Evolutionary conservation across 2,329 filamentous ascomycete species (phyloP), one percentile per base, ranked within the genome.

Genomic region (Penicillium decumbens): DNA sequence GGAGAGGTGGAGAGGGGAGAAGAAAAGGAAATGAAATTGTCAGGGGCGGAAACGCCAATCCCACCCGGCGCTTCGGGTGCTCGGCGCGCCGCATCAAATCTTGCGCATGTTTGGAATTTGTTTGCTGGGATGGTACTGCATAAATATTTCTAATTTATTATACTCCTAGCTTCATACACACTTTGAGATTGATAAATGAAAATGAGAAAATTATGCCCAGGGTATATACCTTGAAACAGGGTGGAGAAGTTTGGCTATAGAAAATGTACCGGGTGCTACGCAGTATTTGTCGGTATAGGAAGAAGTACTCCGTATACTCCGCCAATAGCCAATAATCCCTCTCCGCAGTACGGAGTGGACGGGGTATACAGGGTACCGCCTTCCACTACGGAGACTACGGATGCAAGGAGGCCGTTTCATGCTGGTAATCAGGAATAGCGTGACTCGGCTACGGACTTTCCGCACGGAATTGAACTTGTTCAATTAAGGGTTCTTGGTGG

Each of bases 31-130:
- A 52, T 25, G 33, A 37, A 37, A 37, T 51, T 52, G 47, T 61
- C 57, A 61, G 58, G 58, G 58, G 56, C 48, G 55, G 50, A 53
- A 58, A 49, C 40, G 43, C 48, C 54, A 57, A 57, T 56, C 49
- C 30, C 28, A 28, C 27, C 27, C 27, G 27, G 45, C 43, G 40
- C 51, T 50, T 47, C 47, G 46, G 49, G 45, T 41, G 38, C 41
- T 37, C 42, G 20, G 45, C 39, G 28, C 24, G 48, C 39, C 27
- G 29, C 9, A 20, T 28, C 18, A 25, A 46, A 24, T 28, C 25
- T 40, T 27, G 38, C 38, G 33, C 18, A 37, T 37, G 33, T 12
- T 20, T 18, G 32, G 32, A 18, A 10, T 18, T 37, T 8, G 3
- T 15, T 35, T 3, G 32, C 15, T 18, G 15, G 15, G 37, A 23